Conservation (phyloP, 2,329 filamentous ascomycete species). For the Aspergillus pseudonomiae region DNA sequence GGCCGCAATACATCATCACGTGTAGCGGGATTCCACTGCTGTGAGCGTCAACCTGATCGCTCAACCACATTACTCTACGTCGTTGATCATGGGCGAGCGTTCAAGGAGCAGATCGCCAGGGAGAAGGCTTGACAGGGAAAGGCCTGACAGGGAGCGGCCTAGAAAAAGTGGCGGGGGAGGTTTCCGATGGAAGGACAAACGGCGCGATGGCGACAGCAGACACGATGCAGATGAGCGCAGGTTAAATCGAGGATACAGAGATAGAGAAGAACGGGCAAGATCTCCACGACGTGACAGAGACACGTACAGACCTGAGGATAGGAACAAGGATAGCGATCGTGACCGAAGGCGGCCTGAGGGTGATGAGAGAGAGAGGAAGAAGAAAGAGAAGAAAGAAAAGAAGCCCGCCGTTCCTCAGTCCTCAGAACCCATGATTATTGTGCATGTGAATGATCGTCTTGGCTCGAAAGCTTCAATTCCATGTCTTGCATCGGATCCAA, state of each 20-base stretch:
- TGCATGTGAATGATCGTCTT: slow-evolving; percentile 91
- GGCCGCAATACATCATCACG: slow-evolving; percentile 29
- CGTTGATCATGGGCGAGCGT: slow-evolving; percentile 36
- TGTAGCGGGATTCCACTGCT: slow-evolving; percentile 23
- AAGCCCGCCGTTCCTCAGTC: slow-evolving; percentile 38
- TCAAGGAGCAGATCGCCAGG: slow-evolving; percentile 49
- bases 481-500: slow-evolving; percentile 80
- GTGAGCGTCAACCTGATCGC: slow-evolving; percentile 22
- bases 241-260: slow-evolving; percentile 54
- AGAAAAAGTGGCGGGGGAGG: slow-evolving; percentile 42
- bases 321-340: slow-evolving; percentile 20
- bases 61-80: slow-evolving; percentile 15
- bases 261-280: slow-evolving; percentile 34
- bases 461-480: slow-evolving; percentile 95
- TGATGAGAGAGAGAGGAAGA: slow-evolving; percentile 41
- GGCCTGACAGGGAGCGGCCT: slow-evolving; percentile 37
- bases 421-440: slow-evolving; percentile 85
- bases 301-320: slow-evolving; percentile 27
- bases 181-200: slow-evolving; percentile 55
- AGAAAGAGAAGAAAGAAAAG: slow-evolving; percentile 47
- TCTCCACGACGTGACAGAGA: slow-evolving; percentile 45
- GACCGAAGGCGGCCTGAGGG: slow-evolving; percentile 28
- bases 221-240: slow-evolving; percentile 48
- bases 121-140: slow-evolving; percentile 32
- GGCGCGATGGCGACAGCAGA: slow-evolving; percentile 51